Percentiles rank a stretch among this genome's conserved stretches.
These are phyloP conservation scores for Nemania bipapillata DNA, from an alignment of 2,329 filamentous ascomycete genomes.

Conservation along the genomic window DNA sequence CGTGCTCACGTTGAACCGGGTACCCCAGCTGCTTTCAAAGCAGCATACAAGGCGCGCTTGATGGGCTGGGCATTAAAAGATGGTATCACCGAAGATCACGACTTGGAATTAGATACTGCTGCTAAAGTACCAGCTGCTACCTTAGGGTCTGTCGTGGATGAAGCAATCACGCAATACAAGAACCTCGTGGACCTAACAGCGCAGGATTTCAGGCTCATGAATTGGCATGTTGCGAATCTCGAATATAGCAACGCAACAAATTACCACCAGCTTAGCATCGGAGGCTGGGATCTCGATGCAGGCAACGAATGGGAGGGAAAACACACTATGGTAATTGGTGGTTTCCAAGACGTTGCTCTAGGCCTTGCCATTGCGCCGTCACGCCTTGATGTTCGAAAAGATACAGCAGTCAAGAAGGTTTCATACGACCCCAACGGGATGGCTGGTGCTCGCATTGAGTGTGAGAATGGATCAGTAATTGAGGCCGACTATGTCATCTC, in stretches of 20 bases:
- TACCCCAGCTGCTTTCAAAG: constrained; percentile 74
- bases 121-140: constrained; percentile 75
- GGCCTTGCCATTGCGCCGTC: constrained; percentile 82
- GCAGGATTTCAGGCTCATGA: constrained; percentile 88
- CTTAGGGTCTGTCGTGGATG: constrained; percentile 89
- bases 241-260: constrained; percentile 97
- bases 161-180: constrained; percentile 89
- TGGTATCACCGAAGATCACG: constrained; percentile 70
- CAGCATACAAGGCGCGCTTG: constrained; percentile 77
- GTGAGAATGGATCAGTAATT: constrained; percentile 78
- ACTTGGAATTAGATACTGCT: constrained; percentile 75
- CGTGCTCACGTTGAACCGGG: constrained; percentile 77
- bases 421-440: constrained; percentile 65
- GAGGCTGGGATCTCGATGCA: constrained; percentile 95
- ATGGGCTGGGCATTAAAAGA: constrained; percentile 85
- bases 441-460: constrained; percentile 72
- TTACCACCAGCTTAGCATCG: constrained; percentile 84
- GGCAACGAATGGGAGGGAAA: constrained; percentile 97
- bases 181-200: constrained; percentile 82
- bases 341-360: constrained; percentile 92
- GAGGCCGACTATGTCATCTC: constrained; percentile 92
- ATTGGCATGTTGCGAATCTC: constrained; percentile 98
- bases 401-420: constrained; percentile 77
- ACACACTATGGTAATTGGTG: constrained; percentile 91
- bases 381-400: constrained; percentile 79